Conservation (phyloP, 208 protist genomes). For the Endotrypanum monterogeii region DNA sequence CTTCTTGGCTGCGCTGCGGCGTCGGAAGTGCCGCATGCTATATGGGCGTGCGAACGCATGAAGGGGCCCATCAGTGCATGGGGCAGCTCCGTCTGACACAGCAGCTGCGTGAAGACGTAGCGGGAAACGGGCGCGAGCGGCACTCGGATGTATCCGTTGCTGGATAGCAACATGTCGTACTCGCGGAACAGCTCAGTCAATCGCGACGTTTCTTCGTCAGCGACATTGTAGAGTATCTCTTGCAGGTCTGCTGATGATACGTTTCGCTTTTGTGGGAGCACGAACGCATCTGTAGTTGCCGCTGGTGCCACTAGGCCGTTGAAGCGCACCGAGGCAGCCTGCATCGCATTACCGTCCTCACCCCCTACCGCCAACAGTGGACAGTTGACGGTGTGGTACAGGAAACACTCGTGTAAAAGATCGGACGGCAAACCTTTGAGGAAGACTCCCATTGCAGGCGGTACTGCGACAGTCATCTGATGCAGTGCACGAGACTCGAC, state of each 20-base stretch:
- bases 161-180: conserved; percentile 33
- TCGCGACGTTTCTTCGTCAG: conserved; percentile 13
- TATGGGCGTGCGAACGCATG: conserved; percentile 8
- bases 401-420: conserved; percentile 34
- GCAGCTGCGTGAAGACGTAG: conserved; percentile 47
- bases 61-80: conserved; percentile 25
- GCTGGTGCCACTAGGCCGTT: neutral
- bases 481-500: conserved; percentile 38
- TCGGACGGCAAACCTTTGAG: conserved; percentile 19
- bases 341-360: no score
- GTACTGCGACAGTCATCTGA: conserved; percentile 36
- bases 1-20: neutral
- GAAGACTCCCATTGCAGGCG: conserved; percentile 43
- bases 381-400: conserved; percentile 40
- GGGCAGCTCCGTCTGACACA: conserved; percentile 32
- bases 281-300: neutral
- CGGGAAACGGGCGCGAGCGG: conserved; percentile 44
- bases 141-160: conserved; percentile 39
- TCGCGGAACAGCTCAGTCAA: conserved; percentile 21
- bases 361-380: conserved; percentile 23
- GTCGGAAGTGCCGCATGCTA: neutral
- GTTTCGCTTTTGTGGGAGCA: neutral
- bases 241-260: neutral
- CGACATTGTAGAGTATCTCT: conserved; percentile 5
- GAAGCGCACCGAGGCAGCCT: neutral